These are phyloP conservation scores for Gaeumannomyces tritici DNA, from an alignment of 2,329 filamentous ascomycete species.

Conservation along the genomic window DNA sequence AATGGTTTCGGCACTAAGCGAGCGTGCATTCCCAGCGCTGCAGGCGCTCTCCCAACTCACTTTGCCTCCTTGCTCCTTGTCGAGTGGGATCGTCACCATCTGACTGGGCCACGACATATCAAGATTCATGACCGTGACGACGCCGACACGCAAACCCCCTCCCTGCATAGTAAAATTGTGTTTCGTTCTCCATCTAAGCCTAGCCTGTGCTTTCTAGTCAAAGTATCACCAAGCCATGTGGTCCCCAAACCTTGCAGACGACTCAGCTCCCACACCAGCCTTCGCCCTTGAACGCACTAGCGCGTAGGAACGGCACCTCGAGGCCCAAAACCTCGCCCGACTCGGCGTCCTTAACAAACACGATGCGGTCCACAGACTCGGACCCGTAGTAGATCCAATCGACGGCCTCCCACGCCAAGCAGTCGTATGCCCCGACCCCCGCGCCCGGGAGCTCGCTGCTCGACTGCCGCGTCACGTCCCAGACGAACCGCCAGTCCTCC, in stretches of 20 bases:
- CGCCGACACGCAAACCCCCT: no score
- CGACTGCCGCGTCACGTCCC: conserved; percentile 5
- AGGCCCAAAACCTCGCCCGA: conserved; percentile 10
- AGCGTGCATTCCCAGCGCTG: no score
- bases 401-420: conserved; percentile 10
- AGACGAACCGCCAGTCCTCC: conserved; percentile 12
- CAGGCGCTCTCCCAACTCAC: no score
- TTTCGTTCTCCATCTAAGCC: no score
- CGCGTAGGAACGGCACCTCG: conserved; percentile 13
- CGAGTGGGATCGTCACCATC: no score
- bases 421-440: conserved; percentile 9
- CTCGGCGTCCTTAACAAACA: conserved; percentile 11
- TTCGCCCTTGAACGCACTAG: conserved; percentile 3
- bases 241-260: background rate
- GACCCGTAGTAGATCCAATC: conserved; percentile 15
- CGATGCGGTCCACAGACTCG: conserved; percentile 11
- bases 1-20: no score
- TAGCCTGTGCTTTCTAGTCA: no score
- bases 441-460: conserved; percentile 9
- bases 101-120: no score
- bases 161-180: no score
- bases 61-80: no score
- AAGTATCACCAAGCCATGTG: background rate
- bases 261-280: background rate
- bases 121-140: no score